phyloP scores from a whole-genome alignment of 139 green algal genomes.

The Edaphochlamys debaryana region DNA sequence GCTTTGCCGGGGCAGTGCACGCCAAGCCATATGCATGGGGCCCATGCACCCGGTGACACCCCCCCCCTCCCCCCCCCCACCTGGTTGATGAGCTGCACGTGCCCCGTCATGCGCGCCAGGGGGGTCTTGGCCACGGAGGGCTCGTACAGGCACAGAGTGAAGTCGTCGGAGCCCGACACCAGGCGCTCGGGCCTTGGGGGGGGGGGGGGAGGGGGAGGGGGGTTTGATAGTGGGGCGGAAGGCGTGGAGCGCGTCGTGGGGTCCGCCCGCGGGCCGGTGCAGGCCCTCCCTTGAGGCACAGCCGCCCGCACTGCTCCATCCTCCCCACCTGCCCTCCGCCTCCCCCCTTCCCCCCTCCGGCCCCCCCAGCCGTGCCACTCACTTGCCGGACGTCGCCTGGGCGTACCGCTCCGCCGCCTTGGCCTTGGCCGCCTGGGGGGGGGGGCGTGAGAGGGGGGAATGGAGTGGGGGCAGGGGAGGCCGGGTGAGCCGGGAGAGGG shows the following conservation, averaged over 20 bases:
- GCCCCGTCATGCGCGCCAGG: slow-evolving; percentile 92
- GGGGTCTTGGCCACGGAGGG: slow-evolving; percentile 74
- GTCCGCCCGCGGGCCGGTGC: no score
- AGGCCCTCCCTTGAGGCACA: no score
- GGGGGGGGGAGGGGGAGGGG: neutral
- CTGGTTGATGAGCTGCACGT: slow-evolving; percentile 98
- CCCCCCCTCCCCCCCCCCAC: slow-evolving; percentile 45
- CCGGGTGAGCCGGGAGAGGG: neutral
- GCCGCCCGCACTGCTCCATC: no score
- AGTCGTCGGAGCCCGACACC: slow-evolving; percentile 96
- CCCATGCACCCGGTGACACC: no score
- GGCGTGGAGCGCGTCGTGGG: neutral
- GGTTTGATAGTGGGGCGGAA: neutral
- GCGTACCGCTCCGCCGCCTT: slow-evolving; percentile 56
- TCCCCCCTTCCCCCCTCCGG: neutral
- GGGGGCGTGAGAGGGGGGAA: neutral
- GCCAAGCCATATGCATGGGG: no score
- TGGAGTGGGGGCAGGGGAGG: neutral
- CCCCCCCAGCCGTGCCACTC: neutral
- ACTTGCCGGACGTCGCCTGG: slow-evolving; percentile 17
- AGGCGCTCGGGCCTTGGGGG: slow-evolving; percentile 78
- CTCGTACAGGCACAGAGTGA: slow-evolving; percentile 97
- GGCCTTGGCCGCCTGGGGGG: slow-evolving; percentile 2
- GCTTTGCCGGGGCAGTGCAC: no score
- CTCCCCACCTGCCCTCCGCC: no score